These are phyloP conservation scores for Nematodospora valgi DNA, from an alignment of 805 yeast species.

Conservation along the genomic window DNA sequence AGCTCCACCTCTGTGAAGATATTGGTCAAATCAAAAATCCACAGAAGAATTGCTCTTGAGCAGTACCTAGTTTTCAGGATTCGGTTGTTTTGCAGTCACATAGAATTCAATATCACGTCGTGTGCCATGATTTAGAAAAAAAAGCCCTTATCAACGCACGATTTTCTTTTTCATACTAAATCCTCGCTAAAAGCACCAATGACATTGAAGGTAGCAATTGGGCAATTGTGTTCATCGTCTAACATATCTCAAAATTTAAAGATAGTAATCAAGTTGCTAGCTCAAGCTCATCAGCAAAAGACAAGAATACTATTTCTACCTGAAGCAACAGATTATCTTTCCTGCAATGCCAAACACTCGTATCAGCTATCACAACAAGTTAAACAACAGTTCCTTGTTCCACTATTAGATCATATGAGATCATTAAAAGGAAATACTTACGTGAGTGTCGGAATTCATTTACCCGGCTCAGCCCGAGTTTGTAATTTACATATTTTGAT, in stretches of 20 bases:
- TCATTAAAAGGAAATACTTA: slow-evolving; percentile 41
- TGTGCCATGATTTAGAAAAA: too few species aligned
- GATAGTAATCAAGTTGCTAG: slow-evolving; percentile 56
- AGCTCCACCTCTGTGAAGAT: too few species aligned
- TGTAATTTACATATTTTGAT: slow-evolving; percentile 76
- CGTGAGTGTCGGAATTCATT: slow-evolving; percentile 87
- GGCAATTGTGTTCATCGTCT: slow-evolving; percentile 78
- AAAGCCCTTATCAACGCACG: too few species aligned
- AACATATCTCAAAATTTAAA: slow-evolving; percentile 57
- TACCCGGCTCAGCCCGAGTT: slow-evolving; percentile 53
- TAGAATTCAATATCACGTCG: too few species aligned
- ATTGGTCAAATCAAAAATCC: too few species aligned
- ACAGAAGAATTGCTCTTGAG: too few species aligned
- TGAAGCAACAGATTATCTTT: slow-evolving; percentile 89
- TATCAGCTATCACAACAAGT: slow-evolving; percentile 44
- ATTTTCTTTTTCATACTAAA: too few species aligned
- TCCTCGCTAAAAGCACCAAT: too few species aligned
- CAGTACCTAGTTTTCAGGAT: too few species aligned
- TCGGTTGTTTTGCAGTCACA: too few species aligned
- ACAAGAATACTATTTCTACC: slow-evolving; percentile 80
- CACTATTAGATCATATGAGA: slow-evolving; percentile 13
- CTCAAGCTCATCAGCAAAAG: slow-evolving; percentile 56
- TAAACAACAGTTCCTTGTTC: slow-evolving; percentile 11
- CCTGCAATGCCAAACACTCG: slow-evolving; percentile 67
- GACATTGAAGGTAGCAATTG: slow-evolving; percentile 57